phyloP scores from a whole-genome alignment of 176 grass and related monocot genomes.

The Oryza glaberrima region DNA sequence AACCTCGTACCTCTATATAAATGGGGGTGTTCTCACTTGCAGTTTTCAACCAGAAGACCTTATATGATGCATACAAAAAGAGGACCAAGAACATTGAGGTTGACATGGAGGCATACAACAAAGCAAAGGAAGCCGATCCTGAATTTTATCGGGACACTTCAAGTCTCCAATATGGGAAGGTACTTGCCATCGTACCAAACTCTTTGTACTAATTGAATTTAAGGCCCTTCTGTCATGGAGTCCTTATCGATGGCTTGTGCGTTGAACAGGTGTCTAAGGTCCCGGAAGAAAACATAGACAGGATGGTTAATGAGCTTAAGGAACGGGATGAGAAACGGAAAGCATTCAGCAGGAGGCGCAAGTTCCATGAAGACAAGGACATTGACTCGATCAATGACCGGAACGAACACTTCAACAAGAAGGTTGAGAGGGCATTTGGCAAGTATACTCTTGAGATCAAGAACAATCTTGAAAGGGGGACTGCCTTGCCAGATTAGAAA shows the following conservation, averaged over 20 bases:
- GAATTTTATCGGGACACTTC: constrained; percentile 93
- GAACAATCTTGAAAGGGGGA: constrained; percentile 97
- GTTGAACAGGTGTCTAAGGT: constrained; percentile 54
- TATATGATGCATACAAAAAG: constrained; percentile 95
- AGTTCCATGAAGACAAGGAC: constrained; percentile 96
- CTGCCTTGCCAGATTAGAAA: constrained; percentile 77
- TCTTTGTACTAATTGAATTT: neutral
- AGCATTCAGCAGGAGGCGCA: constrained; percentile 90
- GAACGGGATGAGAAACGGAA: constrained; percentile 64
- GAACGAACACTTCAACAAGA: constrained; percentile 99
- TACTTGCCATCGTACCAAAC: neutral
- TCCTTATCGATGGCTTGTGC: neutral
- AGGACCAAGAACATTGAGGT: constrained; percentile 81
- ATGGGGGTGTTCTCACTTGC: neutral
- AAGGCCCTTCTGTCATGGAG: neutral
- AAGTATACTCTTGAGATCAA: constrained; percentile 99
- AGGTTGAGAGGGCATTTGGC: constrained; percentile 93
- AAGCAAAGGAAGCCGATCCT: constrained; percentile 80
- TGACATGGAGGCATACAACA: constrained; percentile 92
- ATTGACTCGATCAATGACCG: constrained; percentile 91
- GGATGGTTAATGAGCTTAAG: constrained; percentile 86
- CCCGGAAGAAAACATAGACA: constrained; percentile 72
- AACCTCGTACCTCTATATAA: constrained; percentile 1
- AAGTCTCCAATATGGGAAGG: constrained; percentile 97
- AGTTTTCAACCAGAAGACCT: constrained; percentile 98